Evolutionary conservation across 2,329 filamentous ascomycete genomes (phyloP).

Genomic region (Thermothelomyces thermophilus): DNA sequence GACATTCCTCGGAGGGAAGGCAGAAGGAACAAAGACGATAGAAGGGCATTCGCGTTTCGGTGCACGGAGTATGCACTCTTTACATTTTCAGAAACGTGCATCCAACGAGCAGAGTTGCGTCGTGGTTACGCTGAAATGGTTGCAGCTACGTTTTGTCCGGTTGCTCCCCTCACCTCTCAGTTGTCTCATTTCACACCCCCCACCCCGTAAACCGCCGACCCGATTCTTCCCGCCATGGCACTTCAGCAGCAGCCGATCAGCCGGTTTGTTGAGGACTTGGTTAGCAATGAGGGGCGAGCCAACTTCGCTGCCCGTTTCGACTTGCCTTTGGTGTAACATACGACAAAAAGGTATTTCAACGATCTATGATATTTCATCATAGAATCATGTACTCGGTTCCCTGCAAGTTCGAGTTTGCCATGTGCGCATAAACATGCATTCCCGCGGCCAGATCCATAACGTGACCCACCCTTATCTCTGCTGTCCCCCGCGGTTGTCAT

Average conservation of each 20-base stretch:
- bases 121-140: not conserved
- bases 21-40: too few relatives aligned
- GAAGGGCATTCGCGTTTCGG: too few relatives aligned
- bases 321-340: too few relatives aligned
- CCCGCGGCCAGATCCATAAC: not conserved
- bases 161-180: not conserved
- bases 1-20: too few relatives aligned
- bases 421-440: not conserved
- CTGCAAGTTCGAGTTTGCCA: not conserved
- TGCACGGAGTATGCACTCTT: too few relatives aligned
- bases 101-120: too few relatives aligned
- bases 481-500: slow-evolving; percentile 8
- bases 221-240: slow-evolving; percentile 16
- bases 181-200: not conserved
- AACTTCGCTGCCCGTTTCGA: too few relatives aligned
- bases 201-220: slow-evolving; percentile 1
- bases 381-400: too few relatives aligned
- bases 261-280: not conserved
- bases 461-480: slow-evolving; percentile 9
- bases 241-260: not conserved
- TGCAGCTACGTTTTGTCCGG: not conserved
- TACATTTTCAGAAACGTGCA: too few relatives aligned
- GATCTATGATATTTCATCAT: too few relatives aligned
- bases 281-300: not conserved
- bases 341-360: too few relatives aligned